Percentiles rank a stretch among this genome's conserved stretches.
Evolutionary conservation across 2,329 filamentous ascomycete genomes (phyloP).

Genomic region (Microdochium trichocladiopsis): DNA sequence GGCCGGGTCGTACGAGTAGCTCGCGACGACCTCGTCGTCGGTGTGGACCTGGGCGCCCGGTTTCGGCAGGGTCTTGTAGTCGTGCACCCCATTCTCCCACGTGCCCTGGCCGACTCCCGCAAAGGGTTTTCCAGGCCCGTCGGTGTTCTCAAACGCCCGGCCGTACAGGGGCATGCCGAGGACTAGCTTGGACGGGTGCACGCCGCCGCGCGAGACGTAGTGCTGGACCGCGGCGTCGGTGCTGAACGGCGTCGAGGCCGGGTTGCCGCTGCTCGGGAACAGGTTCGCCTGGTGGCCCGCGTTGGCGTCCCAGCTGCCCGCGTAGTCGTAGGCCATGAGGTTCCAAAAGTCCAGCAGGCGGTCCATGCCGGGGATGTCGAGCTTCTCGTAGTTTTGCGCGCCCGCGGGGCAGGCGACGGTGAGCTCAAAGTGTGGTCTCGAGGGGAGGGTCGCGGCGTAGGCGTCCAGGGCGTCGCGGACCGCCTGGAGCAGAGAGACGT

Average conservation of each 20-base stretch:
- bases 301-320: slow-evolving; percentile 69
- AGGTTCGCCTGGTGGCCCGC: slow-evolving; percentile 81
- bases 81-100: slow-evolving; percentile 81
- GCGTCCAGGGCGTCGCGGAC: slow-evolving; percentile 51
- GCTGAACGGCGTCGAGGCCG: slow-evolving; percentile 69
- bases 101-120: slow-evolving; percentile 69
- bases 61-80: slow-evolving; percentile 79
- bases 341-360: slow-evolving; percentile 67
- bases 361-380: slow-evolving; percentile 60
- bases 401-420: slow-evolving; percentile 60
- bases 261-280: slow-evolving; percentile 48
- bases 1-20: slow-evolving; percentile 66
- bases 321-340: slow-evolving; percentile 84
- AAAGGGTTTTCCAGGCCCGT: slow-evolving; percentile 64
- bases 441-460: slow-evolving; percentile 38
- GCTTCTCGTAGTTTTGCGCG: slow-evolving; percentile 51
- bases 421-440: slow-evolving; percentile 51
- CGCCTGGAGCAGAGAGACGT: slow-evolving; percentile 50
- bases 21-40: slow-evolving; percentile 60
- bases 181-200: slow-evolving; percentile 67
- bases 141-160: slow-evolving; percentile 72
- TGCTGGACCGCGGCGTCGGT: slow-evolving; percentile 62
- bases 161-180: slow-evolving; percentile 92
- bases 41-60: slow-evolving; percentile 55
- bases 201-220: slow-evolving; percentile 61